Base-by-base conservation (phyloP, 257 asterid species). In the Asclepias syriaca region DNA sequence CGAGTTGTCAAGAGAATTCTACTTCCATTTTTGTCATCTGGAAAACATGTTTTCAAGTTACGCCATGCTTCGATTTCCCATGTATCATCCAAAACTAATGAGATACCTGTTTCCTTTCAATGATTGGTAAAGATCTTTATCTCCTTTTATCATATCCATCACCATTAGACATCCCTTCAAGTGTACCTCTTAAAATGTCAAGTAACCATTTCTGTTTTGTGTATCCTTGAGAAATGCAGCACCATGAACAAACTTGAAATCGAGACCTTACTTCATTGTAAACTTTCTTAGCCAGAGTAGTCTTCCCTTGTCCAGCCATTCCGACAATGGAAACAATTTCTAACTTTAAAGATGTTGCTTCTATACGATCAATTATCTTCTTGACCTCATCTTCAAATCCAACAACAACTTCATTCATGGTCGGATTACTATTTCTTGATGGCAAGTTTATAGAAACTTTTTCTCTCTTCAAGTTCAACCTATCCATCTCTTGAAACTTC, bases 1-100 rank as follows among this genome's bases (percentile, higher is more conserved):
- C 74, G 19, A 22, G 70, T 77, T 7, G 77, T 77, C 46, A 72
- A 22, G 59, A 77, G 40, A 46, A 77, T 66, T 22, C 77, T 48
- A 8, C 77, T 66, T 19, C 59, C 49, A 13, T 57, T 48, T 4
- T 19, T 2, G 24, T 9, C 65, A 21, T 65, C 15, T 2, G 70
- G 77, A 34, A 77, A 72, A 45, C 34, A 71, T 12, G 3, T 0
- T 21, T 39, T 15, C 45, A 66, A 19, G n/a, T 16, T 1, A 45
- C 39, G 18, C 77, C 74, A 77, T n/a, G 66, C 29, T 6, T 16
- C 39, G 11, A n/a, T 39, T n/a, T 65, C 70, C 66, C 53, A 48
- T 48, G 12, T 48, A 48, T 48, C 53, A 48, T 48, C 53, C 53
- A 72, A 0, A 18, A 72, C 67, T 37, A n/a, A 77, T 18, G 18